A percentile compares a stretch with the other conserved stretches of the same genome.
These are phyloP conservation scores for Endoconidiophora polonica DNA, from an alignment of 2,329 filamentous ascomycete species.

Conservation along the genomic window DNA sequence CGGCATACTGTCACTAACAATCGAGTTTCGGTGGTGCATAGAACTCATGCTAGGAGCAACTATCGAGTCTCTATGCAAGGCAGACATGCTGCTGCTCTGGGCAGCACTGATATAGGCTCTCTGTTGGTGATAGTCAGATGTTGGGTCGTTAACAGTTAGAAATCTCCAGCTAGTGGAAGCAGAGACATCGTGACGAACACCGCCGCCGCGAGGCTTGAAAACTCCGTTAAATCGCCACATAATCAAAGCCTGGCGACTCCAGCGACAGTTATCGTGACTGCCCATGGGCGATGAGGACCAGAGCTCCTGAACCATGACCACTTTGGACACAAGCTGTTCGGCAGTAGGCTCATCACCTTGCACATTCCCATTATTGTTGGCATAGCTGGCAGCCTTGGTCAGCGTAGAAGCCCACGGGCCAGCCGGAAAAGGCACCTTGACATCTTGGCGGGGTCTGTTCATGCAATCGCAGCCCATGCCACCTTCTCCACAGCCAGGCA, in stretches of 20 bases:
- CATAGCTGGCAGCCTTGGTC: slow-evolving; percentile 37
- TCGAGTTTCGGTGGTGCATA: background rate
- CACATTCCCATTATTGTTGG: slow-evolving; percentile 24
- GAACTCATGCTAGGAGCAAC: slow-evolving; percentile 34
- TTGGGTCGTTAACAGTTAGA: slow-evolving; percentile 42
- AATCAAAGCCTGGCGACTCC: slow-evolving; percentile 42
- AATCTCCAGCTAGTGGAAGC: slow-evolving; percentile 40
- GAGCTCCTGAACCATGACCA: slow-evolving; percentile 52
- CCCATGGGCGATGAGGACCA: slow-evolving; percentile 36
- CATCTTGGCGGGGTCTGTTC: slow-evolving; percentile 28
- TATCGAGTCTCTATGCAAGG: slow-evolving; percentile 24
- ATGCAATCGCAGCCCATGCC: slow-evolving; percentile 35
- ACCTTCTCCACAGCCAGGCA: slow-evolving; percentile 32
- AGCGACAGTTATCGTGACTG: slow-evolving; percentile 21
- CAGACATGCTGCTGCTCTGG: background rate
- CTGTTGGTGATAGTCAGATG: slow-evolving; percentile 41
- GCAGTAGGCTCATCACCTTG: slow-evolving; percentile 17
- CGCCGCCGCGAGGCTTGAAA: slow-evolving; percentile 24
- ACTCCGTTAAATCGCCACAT: slow-evolving; percentile 45
- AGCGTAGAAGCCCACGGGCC: slow-evolving; percentile 42
- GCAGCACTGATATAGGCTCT: slow-evolving; percentile 19
- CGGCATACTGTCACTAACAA: slow-evolving; percentile 1
- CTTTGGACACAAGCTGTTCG: slow-evolving; percentile 17
- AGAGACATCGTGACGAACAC: slow-evolving; percentile 12
- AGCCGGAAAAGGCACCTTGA: slow-evolving; percentile 41